Percentiles rank a stretch among this genome's conserved stretches.
phyloP scores from a whole-genome alignment of 1,284 basidiomycete species.

The Moesziomyces parantarcticus region DNA sequence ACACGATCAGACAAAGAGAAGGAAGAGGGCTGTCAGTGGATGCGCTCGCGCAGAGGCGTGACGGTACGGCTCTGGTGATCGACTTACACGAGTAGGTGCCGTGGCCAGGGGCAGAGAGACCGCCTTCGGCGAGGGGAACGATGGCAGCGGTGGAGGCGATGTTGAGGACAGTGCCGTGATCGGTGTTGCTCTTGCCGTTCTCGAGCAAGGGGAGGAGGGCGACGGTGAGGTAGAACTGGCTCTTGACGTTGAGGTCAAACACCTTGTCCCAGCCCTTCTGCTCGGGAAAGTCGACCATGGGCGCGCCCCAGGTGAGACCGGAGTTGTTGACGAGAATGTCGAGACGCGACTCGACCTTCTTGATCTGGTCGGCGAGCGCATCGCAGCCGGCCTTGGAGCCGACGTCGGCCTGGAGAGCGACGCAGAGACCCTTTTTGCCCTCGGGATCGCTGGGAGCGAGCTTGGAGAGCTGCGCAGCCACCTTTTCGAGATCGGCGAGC shows the following conservation, averaged over 20 bases:
- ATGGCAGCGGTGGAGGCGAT: constrained; percentile 81
- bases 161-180: constrained; percentile 76
- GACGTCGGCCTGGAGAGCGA: constrained; percentile 63
- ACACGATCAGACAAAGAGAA: neutral
- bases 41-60: neutral
- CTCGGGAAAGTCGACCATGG: constrained; percentile 77
- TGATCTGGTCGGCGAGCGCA: constrained; percentile 77
- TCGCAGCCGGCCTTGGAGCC: constrained; percentile 81
- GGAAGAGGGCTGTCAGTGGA: constrained; percentile 1
- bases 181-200: constrained; percentile 67
- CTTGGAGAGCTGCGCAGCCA: constrained; percentile 48
- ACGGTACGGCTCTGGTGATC: neutral
- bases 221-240: constrained; percentile 66
- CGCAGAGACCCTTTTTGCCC: constrained; percentile 42
- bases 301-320: constrained; percentile 79
- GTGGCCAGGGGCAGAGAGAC: constrained; percentile 73
- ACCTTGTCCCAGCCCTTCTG: constrained; percentile 78
- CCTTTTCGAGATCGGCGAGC: constrained; percentile 74
- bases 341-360: constrained; percentile 75
- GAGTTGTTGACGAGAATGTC: constrained; percentile 69
- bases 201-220: constrained; percentile 62
- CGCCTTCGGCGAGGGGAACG: constrained; percentile 71
- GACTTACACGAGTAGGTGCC: constrained; percentile 84
- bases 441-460: constrained; percentile 50
- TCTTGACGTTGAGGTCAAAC: constrained; percentile 66